Conservation (phyloP, 106 monocot genomes). For the Amphibolis antarctica region DNA sequence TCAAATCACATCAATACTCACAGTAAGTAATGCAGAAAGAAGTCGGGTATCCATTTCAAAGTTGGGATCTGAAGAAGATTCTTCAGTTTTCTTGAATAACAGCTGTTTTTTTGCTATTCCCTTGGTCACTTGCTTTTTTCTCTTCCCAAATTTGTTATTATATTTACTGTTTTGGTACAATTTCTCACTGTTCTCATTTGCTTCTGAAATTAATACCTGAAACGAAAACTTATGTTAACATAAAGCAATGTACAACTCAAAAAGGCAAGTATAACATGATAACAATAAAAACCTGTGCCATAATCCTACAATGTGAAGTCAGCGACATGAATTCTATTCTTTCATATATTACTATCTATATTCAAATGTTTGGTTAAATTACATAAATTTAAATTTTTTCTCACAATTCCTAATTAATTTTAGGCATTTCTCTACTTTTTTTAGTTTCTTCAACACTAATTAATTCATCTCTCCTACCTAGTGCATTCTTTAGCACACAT, state of each 20-base stretch:
- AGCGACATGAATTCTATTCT: too few relatives aligned
- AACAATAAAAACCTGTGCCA: not conserved
- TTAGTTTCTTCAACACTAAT: too few relatives aligned
- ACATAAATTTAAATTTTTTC: too few relatives aligned
- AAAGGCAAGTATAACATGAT: not conserved
- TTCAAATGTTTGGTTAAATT: too few relatives aligned
- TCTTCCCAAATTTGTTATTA: constrained; percentile 14
- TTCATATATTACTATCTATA: too few relatives aligned
- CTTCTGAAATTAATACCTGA: constrained; percentile 67
- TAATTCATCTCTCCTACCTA: too few relatives aligned
- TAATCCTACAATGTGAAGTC: not conserved
- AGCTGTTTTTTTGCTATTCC: constrained; percentile 16
- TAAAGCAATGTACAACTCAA: not conserved
- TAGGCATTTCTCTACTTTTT: too few relatives aligned
- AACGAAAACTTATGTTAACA: constrained; percentile 3
- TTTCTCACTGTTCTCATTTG: constrained; percentile 20
- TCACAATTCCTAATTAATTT: too few relatives aligned
- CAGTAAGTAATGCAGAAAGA: constrained; percentile 76
- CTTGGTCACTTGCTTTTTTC: constrained; percentile 18
- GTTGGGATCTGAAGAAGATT: constrained; percentile 24
- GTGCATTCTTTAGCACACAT: too few relatives aligned
- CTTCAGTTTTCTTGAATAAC: constrained; percentile 19
- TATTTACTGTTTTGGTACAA: constrained; percentile 15
- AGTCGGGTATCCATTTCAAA: constrained; percentile 88
- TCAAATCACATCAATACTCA: constrained; percentile 18